A percentile compares a stretch with the other conserved stretches of the same genome.
phyloP scores from a whole-genome alignment of 2,329 filamentous ascomycete species.

The Knufia fluminis region DNA sequence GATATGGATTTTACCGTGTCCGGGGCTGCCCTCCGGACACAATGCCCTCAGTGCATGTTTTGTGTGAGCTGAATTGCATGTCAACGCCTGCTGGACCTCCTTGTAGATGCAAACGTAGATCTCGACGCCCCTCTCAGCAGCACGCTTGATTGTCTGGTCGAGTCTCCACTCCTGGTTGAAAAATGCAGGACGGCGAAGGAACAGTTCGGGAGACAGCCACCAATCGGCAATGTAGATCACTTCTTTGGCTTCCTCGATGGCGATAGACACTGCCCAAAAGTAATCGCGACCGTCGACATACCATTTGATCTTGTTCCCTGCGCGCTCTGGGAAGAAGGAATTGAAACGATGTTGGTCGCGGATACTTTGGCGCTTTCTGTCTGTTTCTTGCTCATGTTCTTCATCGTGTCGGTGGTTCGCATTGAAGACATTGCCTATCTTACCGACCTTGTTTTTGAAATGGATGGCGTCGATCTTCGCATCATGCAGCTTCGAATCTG shows the following conservation, averaged over 20 bases:
- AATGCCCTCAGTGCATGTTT: conserved; percentile 74
- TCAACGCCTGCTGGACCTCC: conserved; percentile 70
- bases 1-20: conserved; percentile 77
- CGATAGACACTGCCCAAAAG: conserved; percentile 85
- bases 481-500: conserved; percentile 32
- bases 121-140: conserved; percentile 85
- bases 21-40: conserved; percentile 71
- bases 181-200: conserved; percentile 74
- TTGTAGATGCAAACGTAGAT: conserved; percentile 92
- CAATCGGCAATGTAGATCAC: conserved; percentile 94
- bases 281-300: conserved; percentile 95
- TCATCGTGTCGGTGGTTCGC: conserved; percentile 87
- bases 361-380: conserved; percentile 66
- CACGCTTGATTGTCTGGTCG: conserved; percentile 77
- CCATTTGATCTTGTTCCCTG: conserved; percentile 87
- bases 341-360: conserved; percentile 69
- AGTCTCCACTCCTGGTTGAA: conserved; percentile 77
- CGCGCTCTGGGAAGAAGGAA: conserved; percentile 82
- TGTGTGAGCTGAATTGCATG: conserved; percentile 87
- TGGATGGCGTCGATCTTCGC: conserved; percentile 47
- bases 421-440: conserved; percentile 64
- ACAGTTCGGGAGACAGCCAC: conserved; percentile 71
- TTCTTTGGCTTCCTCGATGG: conserved; percentile 82
- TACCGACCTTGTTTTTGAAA: conserved; percentile 54
- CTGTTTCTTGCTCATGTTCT: conserved; percentile 74